phyloP scores from a whole-genome alignment of 176 grass and related monocot genomes.

The barley (Hordeum vulgare) region DNA sequence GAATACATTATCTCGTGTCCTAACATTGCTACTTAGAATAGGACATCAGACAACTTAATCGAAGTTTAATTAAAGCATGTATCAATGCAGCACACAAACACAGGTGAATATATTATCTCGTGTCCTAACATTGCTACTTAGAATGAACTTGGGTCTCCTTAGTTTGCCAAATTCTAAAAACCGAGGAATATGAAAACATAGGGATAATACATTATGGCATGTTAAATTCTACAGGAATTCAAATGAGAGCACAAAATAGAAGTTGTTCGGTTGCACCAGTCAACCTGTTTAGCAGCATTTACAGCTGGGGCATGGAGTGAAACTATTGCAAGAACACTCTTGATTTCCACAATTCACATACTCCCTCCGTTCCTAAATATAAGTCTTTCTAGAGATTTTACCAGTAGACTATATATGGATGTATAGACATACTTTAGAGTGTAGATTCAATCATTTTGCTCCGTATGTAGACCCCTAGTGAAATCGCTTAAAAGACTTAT shows the following conservation, averaged over 20 bases:
- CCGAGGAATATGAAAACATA: not conserved
- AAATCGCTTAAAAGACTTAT: too few relatives aligned
- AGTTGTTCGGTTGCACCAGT: not conserved
- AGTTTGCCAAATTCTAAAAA: not conserved
- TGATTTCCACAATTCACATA: not conserved
- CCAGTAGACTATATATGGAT: too few relatives aligned
- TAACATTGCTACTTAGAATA: not conserved
- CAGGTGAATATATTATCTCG: not conserved
- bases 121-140: not conserved
- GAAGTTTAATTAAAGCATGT: not conserved
- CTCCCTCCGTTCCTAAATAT: too few relatives aligned
- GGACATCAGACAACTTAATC: not conserved
- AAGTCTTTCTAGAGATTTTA: too few relatives aligned
- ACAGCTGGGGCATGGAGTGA: not conserved
- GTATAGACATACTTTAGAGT: too few relatives aligned
- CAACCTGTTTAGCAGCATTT: not conserved
- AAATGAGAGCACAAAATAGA: not conserved
- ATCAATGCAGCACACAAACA: not conserved
- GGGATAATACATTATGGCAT: not conserved
- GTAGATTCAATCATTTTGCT: too few relatives aligned
- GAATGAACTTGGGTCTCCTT: not conserved
- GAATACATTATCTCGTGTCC: not conserved
- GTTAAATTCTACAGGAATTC: not conserved
- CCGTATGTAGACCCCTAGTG: too few relatives aligned
- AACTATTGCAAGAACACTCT: not conserved